Evolutionary conservation across 2,329 filamentous ascomycete genomes (phyloP), one percentile per base, ranked within the genome.

Genomic region (Xylaria digitata): DNA sequence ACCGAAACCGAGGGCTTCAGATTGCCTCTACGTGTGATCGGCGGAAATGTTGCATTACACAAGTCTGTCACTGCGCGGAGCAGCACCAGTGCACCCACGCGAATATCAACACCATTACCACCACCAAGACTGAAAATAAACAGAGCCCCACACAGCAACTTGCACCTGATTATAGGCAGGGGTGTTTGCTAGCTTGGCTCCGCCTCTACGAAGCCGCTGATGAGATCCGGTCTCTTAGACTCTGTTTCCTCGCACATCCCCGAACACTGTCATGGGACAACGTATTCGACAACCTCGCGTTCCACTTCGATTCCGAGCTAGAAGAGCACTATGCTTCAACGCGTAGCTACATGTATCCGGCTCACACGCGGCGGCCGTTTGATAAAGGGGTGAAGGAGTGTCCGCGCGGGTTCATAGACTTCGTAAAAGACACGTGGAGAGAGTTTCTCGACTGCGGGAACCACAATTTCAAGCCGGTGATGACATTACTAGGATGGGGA

Each of bases 1-100:
- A 61, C 52, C n/a, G 58, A 8, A 66, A 71, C 23, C 70, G 70
- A 4, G 71, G 66, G 15, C 66, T 75, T 3, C 74, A 74, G 32
- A 65, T 75, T 15, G 70, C 74, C 3, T 67, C 66, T 2, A 53
- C 61, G 0, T 75, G 74, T 40, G 71, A 74, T 2, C 57, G 54
- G 23, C 55, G 70, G 62, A 63, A 37, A 26, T 74, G 72, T 63
- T 60, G 50, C 40, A 42, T n/a, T 15, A 57, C 64, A 3, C 60
- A 67, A 5, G 37, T 74, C 34, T 74, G 73, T 48, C 21, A 26
- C 19, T 74, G 73, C 55, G n/a, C 48, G 5, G 61, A 54, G 58
- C 30, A 40, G 21, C 8, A 46, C 37, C 17, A 58, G 1, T 1
- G 17, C 56, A 13, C 19, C 1, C 15, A 55, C 15, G 30, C 1